Evolutionary conservation across 2,329 filamentous ascomycete species (phyloP), one percentile per base, ranked within the genome.

Genomic region (Diplodia mutila): DNA sequence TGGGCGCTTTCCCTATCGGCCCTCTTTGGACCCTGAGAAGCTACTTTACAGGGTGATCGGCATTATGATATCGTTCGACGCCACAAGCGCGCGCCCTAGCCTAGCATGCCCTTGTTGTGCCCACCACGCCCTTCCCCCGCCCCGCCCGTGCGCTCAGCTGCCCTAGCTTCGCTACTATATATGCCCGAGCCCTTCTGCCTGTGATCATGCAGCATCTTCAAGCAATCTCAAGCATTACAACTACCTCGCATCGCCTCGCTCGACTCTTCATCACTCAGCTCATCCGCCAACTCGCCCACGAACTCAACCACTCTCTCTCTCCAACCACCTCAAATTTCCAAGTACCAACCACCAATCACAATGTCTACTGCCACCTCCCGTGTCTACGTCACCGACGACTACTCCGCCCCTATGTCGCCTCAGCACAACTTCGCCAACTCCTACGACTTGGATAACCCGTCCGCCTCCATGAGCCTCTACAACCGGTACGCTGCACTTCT

Each of bases 341-440:
- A 32, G 9, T 54, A 32, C 51, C 23, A 74, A 75, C 71, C 75
- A 67, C 68, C 72, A 49, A 66, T 71, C 27, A 72, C 71, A 7
- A 71, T 75, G 55, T 72, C 69, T 51, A 16, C 67, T 21, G 25
- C 59, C 21, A 18, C 21, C 39, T 39, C 67, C 21, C 23, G 46
- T 63, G 75, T 80, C 69, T 82, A 80, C 74, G 71, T 79, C 55
- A 72, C 78, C 51, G 74, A 78, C 61, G 73, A 76, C 69, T 81
- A 79, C 73, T 78, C 78, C 21, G 79, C 80, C 69, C 78, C 80
- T 39, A 77, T 79, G 71, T 74, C 72, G 46, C 77, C 80, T 53
- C 80, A 80, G 66, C 78, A 82, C 70, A 80, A 81, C 71, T 84
- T 83, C 69, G 72, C 77, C 54, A 76, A 79, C 69, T 77, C 81